Base-by-base conservation (phyloP, 139 green algal genomes). In the Penium margaritaceum region DNA sequence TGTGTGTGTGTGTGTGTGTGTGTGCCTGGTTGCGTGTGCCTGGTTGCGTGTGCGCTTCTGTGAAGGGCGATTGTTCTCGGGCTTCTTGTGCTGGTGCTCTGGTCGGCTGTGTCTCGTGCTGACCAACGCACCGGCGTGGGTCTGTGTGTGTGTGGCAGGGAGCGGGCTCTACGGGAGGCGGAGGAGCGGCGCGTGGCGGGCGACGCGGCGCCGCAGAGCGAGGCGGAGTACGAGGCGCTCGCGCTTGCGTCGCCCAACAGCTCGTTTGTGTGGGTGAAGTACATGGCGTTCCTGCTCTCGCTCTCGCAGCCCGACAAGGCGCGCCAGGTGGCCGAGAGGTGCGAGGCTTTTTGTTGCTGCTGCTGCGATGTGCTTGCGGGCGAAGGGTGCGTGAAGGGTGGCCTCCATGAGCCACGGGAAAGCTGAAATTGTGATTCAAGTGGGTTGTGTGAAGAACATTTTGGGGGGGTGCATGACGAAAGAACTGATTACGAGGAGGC, bases 231-330 rank as follows among this genome's bases (percentile, higher is more conserved):
- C 75, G 94, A 98, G 85, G 80, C 79, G 70, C 79, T 91, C 32
- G 39, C 92, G 72, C 62, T 95, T 70, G 76, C 83, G 1, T 88
- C 82, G 1, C 91, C 94, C 33, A 90, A 90, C 83, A 87, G 64
- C 74, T 88, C 75, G 41, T 96, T 87, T 55, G 61, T 92, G 24
- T 98, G 94, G 94, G 91, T 98, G 46, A 85, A 89, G 72, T 98
- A 91, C 89, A 95, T 98, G 86, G 91, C 94, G 2, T 90, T 88
- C 81, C 81, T 90, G n/a, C 83, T 97, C 29, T 79, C 67, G 12
- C 79, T 93, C 60, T 89, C 89, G 0, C 90, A 96, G 51, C 66
- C 88, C 2, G 87, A 90, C 39, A 79, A 87, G 63, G 90, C 85
- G 63, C 81, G 91, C 0, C 78, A 67, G 7, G 74, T 96, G 15